Conservation (phyloP, 306 rosid species). For the Benincasa hispida region DNA sequence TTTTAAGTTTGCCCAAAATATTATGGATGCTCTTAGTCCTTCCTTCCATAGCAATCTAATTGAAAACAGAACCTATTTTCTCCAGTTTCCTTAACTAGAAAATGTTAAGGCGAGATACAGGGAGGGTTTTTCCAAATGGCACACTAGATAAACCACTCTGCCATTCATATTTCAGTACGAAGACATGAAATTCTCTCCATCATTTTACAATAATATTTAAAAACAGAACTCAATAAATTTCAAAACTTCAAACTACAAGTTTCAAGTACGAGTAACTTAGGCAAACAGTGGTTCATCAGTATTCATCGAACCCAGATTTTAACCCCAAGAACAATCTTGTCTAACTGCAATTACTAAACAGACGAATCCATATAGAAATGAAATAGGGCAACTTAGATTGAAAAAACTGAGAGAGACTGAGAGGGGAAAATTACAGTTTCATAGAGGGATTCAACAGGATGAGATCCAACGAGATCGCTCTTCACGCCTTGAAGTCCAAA, state of each 20-base stretch:
- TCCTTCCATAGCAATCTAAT: not conserved
- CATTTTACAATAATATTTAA: not conserved
- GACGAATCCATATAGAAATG: not conserved
- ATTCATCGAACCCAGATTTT: not conserved
- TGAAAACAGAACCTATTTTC: not conserved
- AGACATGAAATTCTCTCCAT: not conserved
- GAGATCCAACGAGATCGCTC: slow-evolving; percentile 55
- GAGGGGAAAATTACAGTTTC: slow-evolving; percentile 41
- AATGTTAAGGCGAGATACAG: not conserved
- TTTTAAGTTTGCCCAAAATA: too few relatives aligned
- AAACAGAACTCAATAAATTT: not conserved
- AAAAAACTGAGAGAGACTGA: not conserved
- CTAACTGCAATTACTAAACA: not conserved
- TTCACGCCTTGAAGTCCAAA: slow-evolving; percentile 70
- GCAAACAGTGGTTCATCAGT: not conserved
- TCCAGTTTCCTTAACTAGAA: not conserved
- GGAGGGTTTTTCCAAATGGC: not conserved
- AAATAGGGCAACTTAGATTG: not conserved
- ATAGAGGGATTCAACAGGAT: slow-evolving; percentile 55
- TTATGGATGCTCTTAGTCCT: not conserved
- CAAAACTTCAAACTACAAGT: not conserved
- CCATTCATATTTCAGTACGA: not conserved
- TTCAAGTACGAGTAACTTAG: not conserved
- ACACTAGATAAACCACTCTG: not conserved
- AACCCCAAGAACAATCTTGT: not conserved